Percentiles rank a stretch among this genome's conserved stretches.
Evolutionary conservation across 164 flowering plant species (phyloP).

Genomic region (Chloranthus sessilifolius): DNA sequence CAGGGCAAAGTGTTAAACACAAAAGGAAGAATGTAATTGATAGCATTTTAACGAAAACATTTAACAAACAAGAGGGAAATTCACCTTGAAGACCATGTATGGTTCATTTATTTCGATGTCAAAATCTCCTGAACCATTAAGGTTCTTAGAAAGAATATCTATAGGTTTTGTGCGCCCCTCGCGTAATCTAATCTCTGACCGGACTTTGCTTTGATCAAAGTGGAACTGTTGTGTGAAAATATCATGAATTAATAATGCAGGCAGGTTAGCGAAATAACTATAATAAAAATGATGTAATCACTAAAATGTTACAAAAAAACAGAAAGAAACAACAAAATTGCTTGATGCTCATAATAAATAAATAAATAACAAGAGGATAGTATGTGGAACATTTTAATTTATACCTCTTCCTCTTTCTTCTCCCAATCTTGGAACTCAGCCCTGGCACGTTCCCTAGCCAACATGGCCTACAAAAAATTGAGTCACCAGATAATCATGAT

Average conservation of each 20-base stretch:
- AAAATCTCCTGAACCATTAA: slow-evolving; percentile 70
- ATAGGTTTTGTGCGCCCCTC: slow-evolving; percentile 94
- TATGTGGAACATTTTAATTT: neutral
- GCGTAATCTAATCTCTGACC: slow-evolving; percentile 83
- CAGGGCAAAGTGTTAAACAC: too few species aligned
- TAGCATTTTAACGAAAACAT: too few species aligned
- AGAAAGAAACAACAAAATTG: neutral
- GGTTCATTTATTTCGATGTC: slow-evolving; percentile 89
- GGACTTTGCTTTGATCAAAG: slow-evolving; percentile 96
- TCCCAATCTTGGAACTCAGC: slow-evolving; percentile 99
- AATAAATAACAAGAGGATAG: neutral
- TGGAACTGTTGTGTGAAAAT: slow-evolving; percentile 66
- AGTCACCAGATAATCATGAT: neutral
- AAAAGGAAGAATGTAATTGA: too few species aligned
- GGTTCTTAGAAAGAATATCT: slow-evolving; percentile 79
- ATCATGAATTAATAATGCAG: slow-evolving; percentile 5
- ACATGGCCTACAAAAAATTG: slow-evolving; percentile 43
- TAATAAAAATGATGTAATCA: neutral
- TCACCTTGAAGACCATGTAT: slow-evolving; percentile 92
- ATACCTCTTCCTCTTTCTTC: slow-evolving; percentile 97
- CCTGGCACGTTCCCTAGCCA: slow-evolving; percentile 93
- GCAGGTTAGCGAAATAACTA: neutral
- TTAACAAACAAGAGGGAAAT: neutral
- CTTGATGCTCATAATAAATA: too few species aligned
- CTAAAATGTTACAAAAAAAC: slow-evolving; percentile 2